A percentile compares a stretch with the other conserved stretches of the same genome.
Evolutionary conservation across 768 basidiomycete genomes (phyloP).

Genomic region (Russula emetica): DNA sequence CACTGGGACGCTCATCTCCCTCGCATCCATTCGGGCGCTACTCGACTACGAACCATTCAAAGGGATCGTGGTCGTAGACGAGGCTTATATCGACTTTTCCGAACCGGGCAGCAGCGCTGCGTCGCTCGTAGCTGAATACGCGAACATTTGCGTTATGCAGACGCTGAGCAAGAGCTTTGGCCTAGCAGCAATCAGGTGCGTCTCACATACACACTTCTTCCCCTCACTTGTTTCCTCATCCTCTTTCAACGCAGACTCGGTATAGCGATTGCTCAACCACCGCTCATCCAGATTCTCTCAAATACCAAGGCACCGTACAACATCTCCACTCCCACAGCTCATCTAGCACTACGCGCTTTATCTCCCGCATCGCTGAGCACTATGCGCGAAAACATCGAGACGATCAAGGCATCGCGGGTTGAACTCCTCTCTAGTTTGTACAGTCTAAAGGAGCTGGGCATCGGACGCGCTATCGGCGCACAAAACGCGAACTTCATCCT

Average conservation of each 20-base stretch:
- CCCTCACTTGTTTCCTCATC: conserved; percentile 9
- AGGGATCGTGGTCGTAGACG: conserved; percentile 91
- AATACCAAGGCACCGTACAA: conserved; percentile 99
- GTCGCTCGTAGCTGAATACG: conserved; percentile 70
- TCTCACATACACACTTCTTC: conserved; percentile 1
- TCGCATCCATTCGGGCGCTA: conserved; percentile 60
- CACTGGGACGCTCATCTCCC: conserved; percentile 80
- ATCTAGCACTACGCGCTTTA: conserved; percentile 75
- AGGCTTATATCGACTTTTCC: conserved; percentile 96
- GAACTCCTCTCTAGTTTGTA: conserved; percentile 50
- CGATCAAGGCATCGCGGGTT: conserved; percentile 55
- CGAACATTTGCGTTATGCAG: conserved; percentile 92
- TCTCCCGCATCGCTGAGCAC: conserved; percentile 53
- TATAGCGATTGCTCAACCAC: conserved; percentile 83
- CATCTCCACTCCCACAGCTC: conserved; percentile 84
- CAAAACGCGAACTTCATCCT: conserved; percentile 90
- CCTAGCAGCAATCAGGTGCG: conserved; percentile 88
- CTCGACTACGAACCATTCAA: conserved; percentile 79
- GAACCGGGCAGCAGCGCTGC: conserved; percentile 57
- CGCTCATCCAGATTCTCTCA: conserved; percentile 82
- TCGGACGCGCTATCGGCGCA: conserved; percentile 69
- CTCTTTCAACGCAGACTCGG: conserved; percentile 59
- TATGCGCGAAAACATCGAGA: conserved; percentile 64
- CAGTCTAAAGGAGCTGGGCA: conserved; percentile 45
- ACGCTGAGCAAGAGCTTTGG: conserved; percentile 97